Base-by-base conservation (phyloP, 1,284 basidiomycete species). In the Ceratobasidium sp. region DNA sequence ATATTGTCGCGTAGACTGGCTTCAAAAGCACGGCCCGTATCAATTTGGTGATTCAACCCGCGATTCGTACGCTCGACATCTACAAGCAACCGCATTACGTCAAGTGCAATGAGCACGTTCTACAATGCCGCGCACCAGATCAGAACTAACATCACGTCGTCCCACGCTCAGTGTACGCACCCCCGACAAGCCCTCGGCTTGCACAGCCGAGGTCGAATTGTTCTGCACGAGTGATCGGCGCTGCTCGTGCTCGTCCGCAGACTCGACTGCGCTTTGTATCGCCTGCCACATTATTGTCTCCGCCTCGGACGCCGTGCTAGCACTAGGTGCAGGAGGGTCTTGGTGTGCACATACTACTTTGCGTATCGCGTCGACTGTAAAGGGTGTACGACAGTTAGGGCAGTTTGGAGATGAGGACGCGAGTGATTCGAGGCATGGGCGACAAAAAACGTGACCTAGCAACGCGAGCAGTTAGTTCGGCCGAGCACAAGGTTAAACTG, bases 371-470 rank as follows among this genome's bases (percentile, higher is more conserved):
- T 26, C 47, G 3, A 18, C 1, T 13, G 18, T 4, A n/a, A 16
- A 66, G 18, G 49, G 35, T n/a, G n/a, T 16, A 14, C 63, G 63
- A 28, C 63, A 66, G 21, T 41, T n/a, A 18, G 63, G 63, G 38
- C 63, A 66, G 21, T n/a, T 49, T 5, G 30, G 47, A 50, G 49
- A 38, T 13, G 35, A 43, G 16, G 49, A 28, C n/a, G 35, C 28
- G 26, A 49, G 30, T 18, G 47, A 38, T 14, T 52, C 30, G 35
- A 66, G 63, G 23, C 63, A 66, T 14, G 49, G 30, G 46, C 50
- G 26, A 49, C 63, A 66, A 49, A 66, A 66, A 21, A 66, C 49
- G 35, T 66, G 63, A 23, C 63, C 63, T 66, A n/a, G 30, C n/a
- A 47, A 54, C 21, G 23, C 35, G 35, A 44, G 5, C 16, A 11